Percentiles rank a stretch among this genome's conserved stretches.
These are phyloP conservation scores for Lolium perenne DNA, from an alignment of 176 grass and related monocot species.

Conservation along the genomic window DNA sequence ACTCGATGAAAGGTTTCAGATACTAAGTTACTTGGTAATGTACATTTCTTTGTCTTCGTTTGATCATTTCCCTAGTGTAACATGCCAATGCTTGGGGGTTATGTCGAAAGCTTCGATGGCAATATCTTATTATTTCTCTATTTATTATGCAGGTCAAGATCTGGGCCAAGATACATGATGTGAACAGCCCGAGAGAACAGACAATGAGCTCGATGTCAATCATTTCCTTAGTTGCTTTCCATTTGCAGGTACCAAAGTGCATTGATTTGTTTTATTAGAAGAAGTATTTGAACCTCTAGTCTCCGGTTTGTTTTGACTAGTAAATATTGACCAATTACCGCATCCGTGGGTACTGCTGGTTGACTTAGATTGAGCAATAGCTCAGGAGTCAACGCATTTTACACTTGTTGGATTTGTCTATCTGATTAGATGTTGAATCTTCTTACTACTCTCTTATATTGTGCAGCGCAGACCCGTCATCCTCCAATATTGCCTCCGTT, in stretches of 20 bases:
- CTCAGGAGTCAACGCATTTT: background rate
- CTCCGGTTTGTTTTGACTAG: background rate
- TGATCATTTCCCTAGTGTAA: background rate
- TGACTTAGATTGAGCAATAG: background rate
- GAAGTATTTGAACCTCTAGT: background rate
- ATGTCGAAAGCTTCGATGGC: too few species aligned
- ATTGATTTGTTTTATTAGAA: slow-evolving; percentile 28
- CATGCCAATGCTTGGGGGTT: slow-evolving; percentile 6
- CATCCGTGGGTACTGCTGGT: background rate
- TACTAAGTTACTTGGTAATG: slow-evolving; percentile 84
- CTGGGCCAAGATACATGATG: slow-evolving; percentile 80
- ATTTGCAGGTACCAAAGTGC: slow-evolving; percentile 77
- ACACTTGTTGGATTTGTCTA: background rate
- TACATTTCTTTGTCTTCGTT: slow-evolving; percentile 16
- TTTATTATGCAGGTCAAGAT: slow-evolving; percentile 68
- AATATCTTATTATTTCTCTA: slow-evolving; percentile 10
- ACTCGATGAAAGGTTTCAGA: slow-evolving; percentile 91
- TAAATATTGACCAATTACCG: background rate
- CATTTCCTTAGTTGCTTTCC: slow-evolving; percentile 90
- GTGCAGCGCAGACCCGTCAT: slow-evolving; percentile 69
- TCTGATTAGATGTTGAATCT: slow-evolving; percentile 35
- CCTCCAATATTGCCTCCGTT: slow-evolving; percentile 90
- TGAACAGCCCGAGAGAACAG: slow-evolving; percentile 78
- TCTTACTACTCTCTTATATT: slow-evolving; percentile 33
- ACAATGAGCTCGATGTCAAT: slow-evolving; percentile 97